Base-by-base conservation (phyloP, 352 stramenopile species). In the Phytophthora hybrid region DNA sequence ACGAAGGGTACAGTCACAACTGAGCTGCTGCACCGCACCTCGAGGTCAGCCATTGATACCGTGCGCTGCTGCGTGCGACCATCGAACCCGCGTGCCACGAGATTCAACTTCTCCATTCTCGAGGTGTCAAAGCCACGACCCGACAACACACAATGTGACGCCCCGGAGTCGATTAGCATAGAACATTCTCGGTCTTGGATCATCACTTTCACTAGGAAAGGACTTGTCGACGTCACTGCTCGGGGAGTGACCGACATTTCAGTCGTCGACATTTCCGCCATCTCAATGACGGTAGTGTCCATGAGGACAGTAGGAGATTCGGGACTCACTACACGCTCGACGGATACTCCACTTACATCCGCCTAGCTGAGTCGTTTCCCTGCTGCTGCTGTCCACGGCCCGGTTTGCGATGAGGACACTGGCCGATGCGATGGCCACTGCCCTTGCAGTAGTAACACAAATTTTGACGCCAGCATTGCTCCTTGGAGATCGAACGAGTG, bases 281-380 rank as follows among this genome's bases (percentile, higher is more conserved):
- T 51, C 44, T 51, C 44, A 9, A 51, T 51, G 44, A n/a, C 18
- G 18, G 16, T 51, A 23, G 44, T 51, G 41, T 49, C 41, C 41
- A 21, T 49, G 41, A 4, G 18, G 41, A 8, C 44, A 51, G 16
- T 47, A 47, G 44, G 44, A 51, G 44, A 51, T 51, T 51, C 44
- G 18, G 44, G 44, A 51, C 44, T 51, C 44, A 51, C 44, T n/a
- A 21, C 44, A 51, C 44, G 44, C 44, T 51, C 44, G 44, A 51
- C 44, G 44, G 44, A 51, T 51, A 51, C 44, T 51, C 44, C 44
- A 51, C 18, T 51, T 23, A 51, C 44, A 51, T 21, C 16, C 44
- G 44, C 44, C 44, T 18, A 51, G 18, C 44, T 51, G 44, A 51
- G 44, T 19, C 44, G 44, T 51, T 51, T 51, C 16, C 44, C 44